Base-by-base conservation (phyloP, 306 rosid species). In the Trifolium subterraneum region DNA sequence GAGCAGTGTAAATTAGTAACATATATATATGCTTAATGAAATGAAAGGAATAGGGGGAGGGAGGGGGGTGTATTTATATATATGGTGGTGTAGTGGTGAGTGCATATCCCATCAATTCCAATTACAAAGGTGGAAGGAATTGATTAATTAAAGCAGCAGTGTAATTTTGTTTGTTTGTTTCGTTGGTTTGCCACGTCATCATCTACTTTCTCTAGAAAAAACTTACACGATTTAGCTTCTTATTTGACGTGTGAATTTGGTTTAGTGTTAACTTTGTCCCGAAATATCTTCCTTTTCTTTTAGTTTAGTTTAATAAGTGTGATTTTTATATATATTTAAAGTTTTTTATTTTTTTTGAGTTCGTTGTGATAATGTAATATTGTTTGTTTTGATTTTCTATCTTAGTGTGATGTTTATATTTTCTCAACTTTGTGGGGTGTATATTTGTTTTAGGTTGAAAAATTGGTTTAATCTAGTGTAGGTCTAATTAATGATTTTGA, bases 181-280 rank as follows among this genome's bases (percentile, higher is more conserved):
- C 3, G 29, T 50, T 39, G 16, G 54, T 71, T 64, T 45, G 3
- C n/a, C 78, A 71, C 78, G 73, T 80, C 80, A 75, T 4, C 38
- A 2, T 61, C 29, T 25, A 25, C n/a, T n/a, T 3, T 1, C 29
- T 39, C 25, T 22, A 22, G 25, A 39, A 4, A 23, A 19, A 54
- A 19, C 31, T 54, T 56, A 36, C 39, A 52, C 44, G 33, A 19
- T 44, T 72, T 6, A 4, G 5, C 1, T n/a, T 68, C 7, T 12
- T 8, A 5, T 5, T 1, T 75, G 48, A 81, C 74, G 81, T 75
- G 78, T 12, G 4, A 42, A 52, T 8, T 7, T 1, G 4, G 44
- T 62, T 25, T 25, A 25, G 29, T 1, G 29, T 25, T 3, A 25
- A 25, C 29, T 25, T 25, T 25, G 3, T 25, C 29, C 29, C 2